Base-by-base conservation (phyloP, 192 early-diverging fungal species). In the Entomortierella lignicola region DNA sequence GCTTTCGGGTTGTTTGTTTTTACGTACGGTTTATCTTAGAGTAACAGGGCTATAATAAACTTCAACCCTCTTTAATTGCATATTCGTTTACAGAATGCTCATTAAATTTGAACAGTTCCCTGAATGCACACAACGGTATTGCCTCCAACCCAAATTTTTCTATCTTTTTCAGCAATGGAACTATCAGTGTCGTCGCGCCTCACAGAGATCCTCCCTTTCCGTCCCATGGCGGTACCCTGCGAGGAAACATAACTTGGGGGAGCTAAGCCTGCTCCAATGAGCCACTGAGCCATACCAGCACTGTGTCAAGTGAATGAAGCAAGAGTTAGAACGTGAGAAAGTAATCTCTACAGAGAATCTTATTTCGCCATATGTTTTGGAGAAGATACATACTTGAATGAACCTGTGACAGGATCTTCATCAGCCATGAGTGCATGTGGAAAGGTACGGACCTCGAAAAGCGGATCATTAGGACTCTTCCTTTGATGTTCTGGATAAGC, bases 391-490 rank as follows among this genome's bases (percentile, higher is more conserved):
- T 37, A 71, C 69, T 71, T 71, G 69, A 71, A 62, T 18, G 69
- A 71, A 15, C 69, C 69, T 21, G 69, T 71, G 30, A 71, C 69
- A 25, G 69, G 69, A 15, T 71, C 69, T 20, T 71, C 69, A 32
- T 61, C 69, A 12, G 47, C 42, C 25, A 25, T 18, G 11, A 32
- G 11, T 5, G 34, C 53, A 43, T 71, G 69, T 2, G 69, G 69
- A n/a, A 71, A 71, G 17, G 69, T 27, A 26, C 69, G 48, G 17
- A 71, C 52, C 42, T 71, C 69, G 47, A 43, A 71, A n/a, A 55
- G 60, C 0, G 69, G 69, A 41, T 60, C 59, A 8, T 42, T 17
- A 4, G 59, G 32, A 37, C 32, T 29, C 39, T 54, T 25, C 17
- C 34, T 62, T n/a, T 62, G 41, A 1, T 61, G 31, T 18, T 15